Evolutionary conservation across 192 early-diverging fungal species (phyloP).

Genomic region (Podochytrium sp.): DNA sequence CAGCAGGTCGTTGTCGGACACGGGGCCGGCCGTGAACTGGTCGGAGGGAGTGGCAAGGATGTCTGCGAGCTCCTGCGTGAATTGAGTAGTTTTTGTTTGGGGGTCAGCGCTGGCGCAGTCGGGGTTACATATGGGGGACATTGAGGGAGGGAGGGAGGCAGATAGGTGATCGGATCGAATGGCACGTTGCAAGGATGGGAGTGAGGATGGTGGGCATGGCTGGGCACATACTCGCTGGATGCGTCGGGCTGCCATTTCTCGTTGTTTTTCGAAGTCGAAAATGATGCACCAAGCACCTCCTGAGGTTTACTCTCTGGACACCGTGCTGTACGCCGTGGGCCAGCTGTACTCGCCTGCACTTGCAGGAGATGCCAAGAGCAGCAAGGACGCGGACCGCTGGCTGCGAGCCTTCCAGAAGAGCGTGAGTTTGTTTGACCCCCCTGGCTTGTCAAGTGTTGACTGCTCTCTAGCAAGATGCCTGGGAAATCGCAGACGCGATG

Average conservation of each 20-base stretch:
- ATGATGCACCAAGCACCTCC: too few relatives aligned
- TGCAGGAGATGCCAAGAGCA: background rate
- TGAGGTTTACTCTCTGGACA: background rate
- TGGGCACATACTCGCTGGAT: background rate
- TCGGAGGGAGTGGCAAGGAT: slow-evolving; percentile 63
- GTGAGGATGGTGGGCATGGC: background rate
- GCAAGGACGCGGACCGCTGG: slow-evolving; percentile 68
- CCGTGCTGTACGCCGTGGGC: background rate
- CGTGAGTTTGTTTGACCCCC: slow-evolving; percentile 48
- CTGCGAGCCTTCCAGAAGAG: slow-evolving; percentile 86
- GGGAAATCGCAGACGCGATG: slow-evolving; percentile 79
- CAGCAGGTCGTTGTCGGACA: slow-evolving; percentile 68
- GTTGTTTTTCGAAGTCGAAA: background rate
- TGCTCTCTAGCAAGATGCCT: slow-evolving; percentile 69
- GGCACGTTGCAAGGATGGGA: background rate
- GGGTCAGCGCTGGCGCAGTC: too few relatives aligned
- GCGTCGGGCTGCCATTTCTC: background rate
- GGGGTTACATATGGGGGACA: too few relatives aligned
- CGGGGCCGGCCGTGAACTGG: slow-evolving; percentile 57
- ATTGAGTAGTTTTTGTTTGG: background rate
- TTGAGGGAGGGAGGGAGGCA: too few relatives aligned
- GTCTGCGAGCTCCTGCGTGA: slow-evolving; percentile 62
- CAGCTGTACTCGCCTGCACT: background rate
- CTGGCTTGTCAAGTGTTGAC: background rate
- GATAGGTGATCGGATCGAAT: background rate